A percentile compares a stretch with the other conserved stretches of the same genome.
Conservation (phyloP, 768 basidiomycete genomes). For the Chalciporus sphaerocephalus region DNA sequence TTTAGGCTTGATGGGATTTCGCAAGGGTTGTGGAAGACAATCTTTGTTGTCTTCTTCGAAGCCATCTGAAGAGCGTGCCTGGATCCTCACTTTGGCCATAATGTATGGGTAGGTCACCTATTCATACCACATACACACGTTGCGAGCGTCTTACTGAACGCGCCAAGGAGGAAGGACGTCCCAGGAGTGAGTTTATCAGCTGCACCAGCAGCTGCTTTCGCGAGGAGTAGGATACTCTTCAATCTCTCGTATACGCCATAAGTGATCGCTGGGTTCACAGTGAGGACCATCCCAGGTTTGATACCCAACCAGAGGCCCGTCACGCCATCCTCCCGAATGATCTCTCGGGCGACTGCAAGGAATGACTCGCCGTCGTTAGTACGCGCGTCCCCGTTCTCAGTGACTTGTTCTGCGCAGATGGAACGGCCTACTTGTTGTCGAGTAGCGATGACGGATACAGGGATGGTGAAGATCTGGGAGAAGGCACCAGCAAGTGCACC, state of each 20-base stretch:
- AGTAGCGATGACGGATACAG: slow-evolving; percentile 95
- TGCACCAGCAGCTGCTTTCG: slow-evolving; percentile 41
- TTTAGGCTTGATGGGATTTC: slow-evolving; percentile 29
- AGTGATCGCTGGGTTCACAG: slow-evolving; percentile 96
- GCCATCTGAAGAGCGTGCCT: slow-evolving; percentile 66
- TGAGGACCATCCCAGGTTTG: slow-evolving; percentile 89
- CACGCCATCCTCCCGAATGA: slow-evolving; percentile 84
- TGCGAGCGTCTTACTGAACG: slow-evolving; percentile 90
- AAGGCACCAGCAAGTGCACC: slow-evolving; percentile 92
- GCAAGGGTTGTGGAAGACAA: slow-evolving; percentile 16
- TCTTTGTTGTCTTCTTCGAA: slow-evolving; percentile 31
- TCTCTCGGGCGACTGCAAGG: slow-evolving; percentile 74
- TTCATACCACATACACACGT: slow-evolving; percentile 37
- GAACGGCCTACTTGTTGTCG: slow-evolving; percentile 84
- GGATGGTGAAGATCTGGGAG: slow-evolving; percentile 97
- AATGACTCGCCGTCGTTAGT: slow-evolving; percentile 61
- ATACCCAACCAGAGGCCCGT: slow-evolving; percentile 90
- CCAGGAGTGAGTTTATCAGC: slow-evolving; percentile 68
- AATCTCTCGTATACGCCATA: slow-evolving; percentile 93
- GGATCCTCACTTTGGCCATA: slow-evolving; percentile 94
- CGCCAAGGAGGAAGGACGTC: slow-evolving; percentile 81
- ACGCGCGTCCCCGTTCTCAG: neutral
- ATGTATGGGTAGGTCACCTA: slow-evolving; percentile 95
- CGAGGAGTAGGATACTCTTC: slow-evolving; percentile 66
- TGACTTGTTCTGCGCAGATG: neutral